These are phyloP conservation scores for Malbranchea cinnamomea DNA, from an alignment of 2,329 filamentous ascomycete species.

Conservation along the genomic window DNA sequence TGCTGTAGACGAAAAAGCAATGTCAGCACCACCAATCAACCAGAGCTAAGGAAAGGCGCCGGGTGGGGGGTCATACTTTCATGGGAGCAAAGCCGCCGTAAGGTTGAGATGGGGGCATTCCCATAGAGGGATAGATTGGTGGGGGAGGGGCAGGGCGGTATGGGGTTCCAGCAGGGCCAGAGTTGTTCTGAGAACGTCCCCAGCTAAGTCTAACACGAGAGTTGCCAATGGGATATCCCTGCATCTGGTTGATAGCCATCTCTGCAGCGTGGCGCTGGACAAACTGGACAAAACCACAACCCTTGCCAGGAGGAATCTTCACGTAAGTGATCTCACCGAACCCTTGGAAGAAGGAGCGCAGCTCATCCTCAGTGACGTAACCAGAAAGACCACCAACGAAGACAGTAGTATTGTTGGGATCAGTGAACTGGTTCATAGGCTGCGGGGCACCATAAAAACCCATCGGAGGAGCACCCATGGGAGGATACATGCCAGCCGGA, in stretches of 20 bases:
- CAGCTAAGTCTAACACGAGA: slow-evolving; percentile 93
- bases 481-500: slow-evolving; percentile 48
- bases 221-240: slow-evolving; percentile 98
- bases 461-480: slow-evolving; percentile 52
- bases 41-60: slow-evolving; percentile 10
- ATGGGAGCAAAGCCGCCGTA: slow-evolving; percentile 50
- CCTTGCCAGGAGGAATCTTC: slow-evolving; percentile 98
- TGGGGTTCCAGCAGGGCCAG: slow-evolving; percentile 83
- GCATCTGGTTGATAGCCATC: slow-evolving; percentile 99
- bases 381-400: slow-evolving; percentile 95
- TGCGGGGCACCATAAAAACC: slow-evolving; percentile 54
- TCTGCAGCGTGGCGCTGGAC: slow-evolving; percentile 96
- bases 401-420: slow-evolving; percentile 98
- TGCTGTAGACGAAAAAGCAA: too few species aligned
- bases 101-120: slow-evolving; percentile 48
- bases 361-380: slow-evolving; percentile 97
- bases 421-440: slow-evolving; percentile 98
- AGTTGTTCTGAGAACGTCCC: slow-evolving; percentile 98
- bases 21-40: background rate
- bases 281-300: slow-evolving; percentile 97
- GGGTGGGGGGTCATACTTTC: slow-evolving; percentile 37
- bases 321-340: slow-evolving; percentile 99
- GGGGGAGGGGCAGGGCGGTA: slow-evolving; percentile 85
- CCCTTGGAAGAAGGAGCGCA: slow-evolving; percentile 99
- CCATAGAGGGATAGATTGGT: slow-evolving; percentile 57